These are phyloP conservation scores for Wickerhamomyces sp. DNA, from an alignment of 1,139 yeast genomes.

Conservation along the genomic window DNA sequence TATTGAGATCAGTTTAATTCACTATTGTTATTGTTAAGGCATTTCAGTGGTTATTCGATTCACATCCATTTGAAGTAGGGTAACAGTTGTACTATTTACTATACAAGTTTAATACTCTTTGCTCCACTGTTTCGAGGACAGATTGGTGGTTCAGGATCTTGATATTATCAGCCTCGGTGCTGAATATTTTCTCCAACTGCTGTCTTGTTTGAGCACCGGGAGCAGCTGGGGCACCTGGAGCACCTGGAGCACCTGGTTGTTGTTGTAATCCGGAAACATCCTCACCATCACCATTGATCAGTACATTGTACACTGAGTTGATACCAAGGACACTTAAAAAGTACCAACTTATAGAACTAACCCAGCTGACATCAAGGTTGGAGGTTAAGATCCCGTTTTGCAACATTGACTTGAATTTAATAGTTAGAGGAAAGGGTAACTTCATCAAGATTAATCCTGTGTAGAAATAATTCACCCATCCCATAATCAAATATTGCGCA, in stretches of 20 bases:
- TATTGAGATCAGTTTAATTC: too few species aligned
- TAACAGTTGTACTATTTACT: too few species aligned
- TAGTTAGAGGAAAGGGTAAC: conserved; percentile 78
- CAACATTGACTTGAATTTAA: conserved; percentile 85
- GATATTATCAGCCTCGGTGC: conserved; percentile 71
- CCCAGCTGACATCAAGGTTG: conserved; percentile 88
- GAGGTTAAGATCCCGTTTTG: conserved; percentile 84
- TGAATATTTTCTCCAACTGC: conserved; percentile 55
- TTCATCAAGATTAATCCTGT: conserved; percentile 87
- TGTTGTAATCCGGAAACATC: conserved; percentile 42
- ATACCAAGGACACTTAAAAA: conserved; percentile 85
- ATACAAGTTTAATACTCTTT: conserved; percentile 47
- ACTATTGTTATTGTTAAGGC: too few species aligned
- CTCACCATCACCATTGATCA: conserved; percentile 52
- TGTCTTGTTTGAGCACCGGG: conserved; percentile 50
- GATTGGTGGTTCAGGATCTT: conserved; percentile 59
- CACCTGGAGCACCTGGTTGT: conserved; percentile 35
- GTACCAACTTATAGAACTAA: conserved; percentile 97
- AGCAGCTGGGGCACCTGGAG: conserved; percentile 12
- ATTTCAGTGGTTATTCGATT: too few species aligned
- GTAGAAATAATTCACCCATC: conserved; percentile 92
- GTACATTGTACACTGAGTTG: conserved; percentile 69
- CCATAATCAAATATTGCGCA: conserved; percentile 93
- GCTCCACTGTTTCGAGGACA: conserved; percentile 60
- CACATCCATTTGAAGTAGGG: too few species aligned